phyloP scores from a whole-genome alignment of 2,329 filamentous ascomycete species.

The Ustilaginoidea virens region DNA sequence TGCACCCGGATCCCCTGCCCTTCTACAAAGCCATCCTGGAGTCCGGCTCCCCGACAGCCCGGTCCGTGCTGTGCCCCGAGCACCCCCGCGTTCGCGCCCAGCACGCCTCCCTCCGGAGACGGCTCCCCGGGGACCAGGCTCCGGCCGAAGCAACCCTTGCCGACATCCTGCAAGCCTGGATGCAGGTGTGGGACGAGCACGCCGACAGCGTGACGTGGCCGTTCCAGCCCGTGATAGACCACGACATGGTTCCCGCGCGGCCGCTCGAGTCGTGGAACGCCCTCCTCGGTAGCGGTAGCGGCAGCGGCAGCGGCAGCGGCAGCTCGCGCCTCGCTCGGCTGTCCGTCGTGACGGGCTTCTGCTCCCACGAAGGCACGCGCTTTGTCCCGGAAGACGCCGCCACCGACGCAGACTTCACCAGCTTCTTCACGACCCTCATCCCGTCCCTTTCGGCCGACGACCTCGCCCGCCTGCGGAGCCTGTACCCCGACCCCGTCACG shows the following conservation, averaged over 20 bases:
- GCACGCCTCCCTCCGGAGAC: constrained; percentile 17
- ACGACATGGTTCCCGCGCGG: constrained; percentile 36
- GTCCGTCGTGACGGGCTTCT: constrained; percentile 50
- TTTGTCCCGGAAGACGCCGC: constrained; percentile 41
- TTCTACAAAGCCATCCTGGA: constrained; percentile 41
- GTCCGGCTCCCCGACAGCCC: constrained; percentile 39
- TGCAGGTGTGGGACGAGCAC: constrained; percentile 27
- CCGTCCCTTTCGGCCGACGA: constrained; percentile 42
- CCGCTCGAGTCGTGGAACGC: constrained; percentile 43
- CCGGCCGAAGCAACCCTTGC: too few species aligned
- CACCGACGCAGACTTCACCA: constrained; percentile 34
- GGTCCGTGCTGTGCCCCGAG: constrained; percentile 33
- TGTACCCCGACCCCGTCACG: too few species aligned
- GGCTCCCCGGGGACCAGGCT: too few species aligned
- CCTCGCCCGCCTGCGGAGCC: too few species aligned
- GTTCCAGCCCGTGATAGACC: constrained; percentile 56
- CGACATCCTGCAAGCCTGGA: too few species aligned
- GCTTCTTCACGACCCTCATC: constrained; percentile 47
- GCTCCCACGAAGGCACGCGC: constrained; percentile 50
- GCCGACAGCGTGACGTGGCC: constrained; percentile 36
- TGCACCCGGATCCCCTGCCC: constrained; percentile 28
- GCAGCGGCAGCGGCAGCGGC: too few species aligned
- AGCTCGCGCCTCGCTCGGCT: too few species aligned
- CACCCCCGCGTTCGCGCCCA: constrained; percentile 44
- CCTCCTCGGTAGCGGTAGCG: too few species aligned